These are phyloP conservation scores for Kwoniella shivajii DNA, from an alignment of 1,284 basidiomycete species.

Conservation along the genomic window DNA sequence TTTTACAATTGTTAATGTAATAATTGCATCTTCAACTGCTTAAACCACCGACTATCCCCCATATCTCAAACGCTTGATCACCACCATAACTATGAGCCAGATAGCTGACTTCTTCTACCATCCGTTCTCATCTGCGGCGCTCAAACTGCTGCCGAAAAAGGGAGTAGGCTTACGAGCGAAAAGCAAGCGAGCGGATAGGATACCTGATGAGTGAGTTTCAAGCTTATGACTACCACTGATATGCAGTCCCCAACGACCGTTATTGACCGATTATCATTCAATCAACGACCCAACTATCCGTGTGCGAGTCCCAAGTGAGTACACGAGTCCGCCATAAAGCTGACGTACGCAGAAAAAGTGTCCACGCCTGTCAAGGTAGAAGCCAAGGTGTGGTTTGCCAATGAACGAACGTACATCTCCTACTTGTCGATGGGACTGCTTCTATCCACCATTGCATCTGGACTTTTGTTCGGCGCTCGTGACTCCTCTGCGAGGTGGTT, in stretches of 20 bases:
- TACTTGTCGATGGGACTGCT: conserved; percentile 86
- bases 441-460: conserved; percentile 81
- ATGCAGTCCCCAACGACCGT: conserved; percentile 29
- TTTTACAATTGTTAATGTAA: too few relatives aligned
- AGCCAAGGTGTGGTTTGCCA: conserved; percentile 98
- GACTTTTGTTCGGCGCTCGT: conserved; percentile 60
- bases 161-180: conserved; percentile 43
- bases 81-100: conserved; percentile 28
- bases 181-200: conserved; percentile 49
- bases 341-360: conserved; percentile 65
- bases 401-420: conserved; percentile 93
- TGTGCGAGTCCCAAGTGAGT: conserved; percentile 47
- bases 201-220: conserved; percentile 47
- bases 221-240: background rate
- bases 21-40: too few relatives aligned
- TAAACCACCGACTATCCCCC: too few relatives aligned
- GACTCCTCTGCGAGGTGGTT: conserved; percentile 75
- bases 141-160: conserved; percentile 43
- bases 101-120: conserved; percentile 48
- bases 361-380: conserved; percentile 89
- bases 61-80: too few relatives aligned
- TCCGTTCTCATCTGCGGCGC: conserved; percentile 50
- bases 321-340: background rate
- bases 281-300: conserved; percentile 47
- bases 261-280: conserved; percentile 49